Evolutionary conservation across 305 asterid species (phyloP).

Genomic region (Fraxinus baroniana): DNA sequence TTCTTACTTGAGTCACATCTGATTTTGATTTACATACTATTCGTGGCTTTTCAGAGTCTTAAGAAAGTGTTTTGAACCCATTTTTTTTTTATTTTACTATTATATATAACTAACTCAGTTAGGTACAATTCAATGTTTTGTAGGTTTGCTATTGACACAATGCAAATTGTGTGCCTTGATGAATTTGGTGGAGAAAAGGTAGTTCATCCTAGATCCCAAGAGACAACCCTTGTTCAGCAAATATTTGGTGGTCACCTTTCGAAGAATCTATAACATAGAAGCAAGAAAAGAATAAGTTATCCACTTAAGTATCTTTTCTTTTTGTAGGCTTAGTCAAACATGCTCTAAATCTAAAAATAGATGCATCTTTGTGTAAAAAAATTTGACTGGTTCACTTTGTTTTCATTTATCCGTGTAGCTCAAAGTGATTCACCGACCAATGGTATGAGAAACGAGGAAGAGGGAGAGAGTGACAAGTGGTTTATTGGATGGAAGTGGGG

Average conservation of each 20-base stretch:
- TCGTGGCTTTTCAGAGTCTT: not conserved
- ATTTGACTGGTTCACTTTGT: too few relatives aligned
- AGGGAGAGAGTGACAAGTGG: too few relatives aligned
- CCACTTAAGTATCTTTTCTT: too few relatives aligned
- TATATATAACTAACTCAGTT: not conserved
- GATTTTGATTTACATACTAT: not conserved
- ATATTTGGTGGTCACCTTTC: slow-evolving; percentile 93
- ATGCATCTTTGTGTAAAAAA: too few relatives aligned
- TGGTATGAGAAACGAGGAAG: too few relatives aligned
- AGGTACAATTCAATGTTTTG: slow-evolving; percentile 20
- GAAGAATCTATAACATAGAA: too few relatives aligned
- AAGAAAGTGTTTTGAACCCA: not conserved
- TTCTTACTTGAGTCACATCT: slow-evolving; percentile 11
- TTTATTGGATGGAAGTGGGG: too few relatives aligned
- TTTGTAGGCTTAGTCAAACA: too few relatives aligned
- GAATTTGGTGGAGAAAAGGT: slow-evolving; percentile 93
- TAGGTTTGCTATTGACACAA: slow-evolving; percentile 95
- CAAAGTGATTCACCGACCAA: too few relatives aligned
- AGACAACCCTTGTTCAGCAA: slow-evolving; percentile 94
- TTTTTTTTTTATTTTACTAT: not conserved
- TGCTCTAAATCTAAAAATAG: too few relatives aligned
- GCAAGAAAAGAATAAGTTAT: too few relatives aligned
- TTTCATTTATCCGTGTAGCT: too few relatives aligned
- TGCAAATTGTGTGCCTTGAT: slow-evolving; percentile 95
- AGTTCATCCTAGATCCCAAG: slow-evolving; percentile 73